These are phyloP conservation scores for Backusella tarrabulga DNA, from an alignment of 192 early-diverging fungal genomes.

Conservation along the genomic window DNA sequence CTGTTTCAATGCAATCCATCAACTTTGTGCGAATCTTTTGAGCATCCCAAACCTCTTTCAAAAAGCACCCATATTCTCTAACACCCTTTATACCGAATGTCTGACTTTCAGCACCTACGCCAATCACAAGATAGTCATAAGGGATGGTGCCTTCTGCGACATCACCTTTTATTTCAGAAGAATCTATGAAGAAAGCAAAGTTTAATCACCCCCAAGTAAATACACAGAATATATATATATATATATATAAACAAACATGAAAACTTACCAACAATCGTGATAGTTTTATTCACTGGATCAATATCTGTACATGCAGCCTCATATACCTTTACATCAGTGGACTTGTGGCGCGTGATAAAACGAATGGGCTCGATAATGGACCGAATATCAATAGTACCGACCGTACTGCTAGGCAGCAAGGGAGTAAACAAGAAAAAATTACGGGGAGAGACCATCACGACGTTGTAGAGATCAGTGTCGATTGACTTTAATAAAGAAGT, in stretches of 20 bases:
- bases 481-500: conserved; percentile 40
- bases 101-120: conserved; percentile 75
- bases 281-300: conserved; percentile 75
- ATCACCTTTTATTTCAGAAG: conserved; percentile 66
- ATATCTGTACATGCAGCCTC: conserved; percentile 92
- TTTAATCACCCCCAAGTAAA: not conserved
- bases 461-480: conserved; percentile 39
- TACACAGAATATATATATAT: not conserved
- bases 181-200: conserved; percentile 42
- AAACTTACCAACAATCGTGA: conserved; percentile 68
- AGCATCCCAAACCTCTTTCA: conserved; percentile 79
- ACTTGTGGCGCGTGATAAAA: conserved; percentile 86
- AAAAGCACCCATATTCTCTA: conserved; percentile 70
- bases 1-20: conserved; percentile 74
- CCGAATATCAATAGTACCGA: conserved; percentile 86
- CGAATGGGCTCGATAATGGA: conserved; percentile 88
- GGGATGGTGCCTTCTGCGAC: conserved; percentile 54
- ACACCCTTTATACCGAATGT: conserved; percentile 83
- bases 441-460: conserved; percentile 68
- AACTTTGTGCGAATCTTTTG: conserved; percentile 73
- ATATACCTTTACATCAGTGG: conserved; percentile 78
- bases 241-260: not conserved
- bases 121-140: conserved; percentile 80
- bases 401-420: conserved; percentile 71
- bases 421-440: conserved; percentile 90